Base-by-base conservation (phyloP, 108 stramenopile species). In the Epithemia pelagica region DNA sequence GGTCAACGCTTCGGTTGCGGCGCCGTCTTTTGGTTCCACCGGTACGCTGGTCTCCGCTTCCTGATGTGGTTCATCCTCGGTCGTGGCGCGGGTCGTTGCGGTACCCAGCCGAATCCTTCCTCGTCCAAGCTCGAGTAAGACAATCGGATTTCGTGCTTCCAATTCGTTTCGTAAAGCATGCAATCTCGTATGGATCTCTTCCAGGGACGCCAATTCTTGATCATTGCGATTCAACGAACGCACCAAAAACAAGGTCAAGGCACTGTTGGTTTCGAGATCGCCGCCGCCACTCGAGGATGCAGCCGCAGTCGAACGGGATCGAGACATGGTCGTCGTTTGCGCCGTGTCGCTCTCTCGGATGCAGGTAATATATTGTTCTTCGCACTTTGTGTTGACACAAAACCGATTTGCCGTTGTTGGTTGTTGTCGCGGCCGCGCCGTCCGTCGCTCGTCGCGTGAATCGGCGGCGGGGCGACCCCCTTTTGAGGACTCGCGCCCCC, bases 151-250 rank as follows among this genome's bases (percentile, higher is more conserved):
- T 7, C 56, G 56, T 58, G 56, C 5, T 27, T 23, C 22, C 56
- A 27, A 58, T 58, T 23, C 56, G 7, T 58, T n/a, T 8, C 8
- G 5, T 7, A 27, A n/a, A 5, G 26, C 56, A n/a, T n/a, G n/a
- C 56, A 61, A 80, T 73, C 8, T 63, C 20, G 52, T 59, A 64
- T 79, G 76, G 19, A 80, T 33, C 58, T 77, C 57, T 10, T 61
- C 29, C 61, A 84, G 52, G 5, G 83, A 78, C 5, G 70, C 55
- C 52, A 80, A 51, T 22, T 84, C 83, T 15, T 57, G 54, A 62
- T 84, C 83, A 51, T 76, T 80, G 28, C 83, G 78, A 27, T 74
- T 69, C 29, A 84, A 52, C 19, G 79, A 77, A 19, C 83, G 83
- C 32, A 66, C 65, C 65, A 83, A 32, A 57, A 79, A 83, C 37